Evolutionary conservation across 169 alveolate species (phyloP).

Genomic region (Cryptosporidium bovis): DNA sequence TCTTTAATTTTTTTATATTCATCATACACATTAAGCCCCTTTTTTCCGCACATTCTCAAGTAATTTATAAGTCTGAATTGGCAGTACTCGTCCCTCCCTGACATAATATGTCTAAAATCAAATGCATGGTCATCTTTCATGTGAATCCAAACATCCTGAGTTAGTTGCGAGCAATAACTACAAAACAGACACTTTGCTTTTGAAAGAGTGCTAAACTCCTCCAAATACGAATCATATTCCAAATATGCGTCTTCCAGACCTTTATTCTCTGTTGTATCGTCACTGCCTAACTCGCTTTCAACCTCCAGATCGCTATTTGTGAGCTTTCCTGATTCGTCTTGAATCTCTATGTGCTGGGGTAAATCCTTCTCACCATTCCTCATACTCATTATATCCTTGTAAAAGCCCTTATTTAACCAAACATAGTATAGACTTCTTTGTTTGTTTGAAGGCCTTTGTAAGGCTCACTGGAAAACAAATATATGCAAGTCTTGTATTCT

Average conservation of each 20-base stretch:
- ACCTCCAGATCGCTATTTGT: not conserved
- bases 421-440: no score
- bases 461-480: no score
- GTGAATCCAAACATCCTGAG: conserved; percentile 53
- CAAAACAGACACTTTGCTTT: conserved; percentile 59
- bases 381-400: no score
- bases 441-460: no score
- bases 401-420: no score
- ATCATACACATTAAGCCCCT: conserved; percentile 15
- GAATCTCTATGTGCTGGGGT: no score
- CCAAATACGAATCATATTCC: conserved; percentile 18
- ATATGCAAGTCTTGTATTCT: no score
- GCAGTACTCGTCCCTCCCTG: conserved; percentile 9
- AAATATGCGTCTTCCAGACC: conserved; percentile 5
- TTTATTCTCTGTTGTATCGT: not conserved
- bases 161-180: not conserved
- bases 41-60: conserved; percentile 25
- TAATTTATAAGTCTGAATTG: conserved; percentile 37
- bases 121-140: conserved; percentile 43
- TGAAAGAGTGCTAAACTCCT: conserved; percentile 38
- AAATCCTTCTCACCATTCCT: no score
- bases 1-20: conserved; percentile 15
- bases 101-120: conserved; percentile 1
- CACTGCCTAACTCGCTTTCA: not conserved
- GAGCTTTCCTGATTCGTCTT: no score